Percentiles rank a stretch among this genome's conserved stretches.
Conservation (phyloP, 139 green algal genomes). For the Gonium pectorale region DNA sequence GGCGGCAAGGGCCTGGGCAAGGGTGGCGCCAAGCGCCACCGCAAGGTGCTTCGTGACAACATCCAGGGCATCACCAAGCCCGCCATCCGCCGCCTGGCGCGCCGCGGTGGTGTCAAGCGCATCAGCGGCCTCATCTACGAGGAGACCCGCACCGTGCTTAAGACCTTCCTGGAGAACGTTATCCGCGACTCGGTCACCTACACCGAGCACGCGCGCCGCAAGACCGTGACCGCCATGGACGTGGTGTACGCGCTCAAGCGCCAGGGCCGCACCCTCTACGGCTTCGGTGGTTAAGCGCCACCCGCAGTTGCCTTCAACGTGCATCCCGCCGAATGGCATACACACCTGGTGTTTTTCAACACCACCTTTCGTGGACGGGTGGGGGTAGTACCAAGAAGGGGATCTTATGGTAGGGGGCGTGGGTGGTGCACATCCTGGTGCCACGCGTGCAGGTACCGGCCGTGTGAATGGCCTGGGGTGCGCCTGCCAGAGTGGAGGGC, state of each 20-base stretch:
- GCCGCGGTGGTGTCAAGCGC: slow-evolving; percentile 89
- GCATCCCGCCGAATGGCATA: too few relatives aligned
- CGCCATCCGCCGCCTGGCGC: slow-evolving; percentile 87
- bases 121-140: slow-evolving; percentile 94
- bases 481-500: too few relatives aligned
- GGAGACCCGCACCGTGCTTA: slow-evolving; percentile 90
- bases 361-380: too few relatives aligned
- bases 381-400: too few relatives aligned
- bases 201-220: slow-evolving; percentile 96
- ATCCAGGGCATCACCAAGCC: slow-evolving; percentile 95
- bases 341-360: too few relatives aligned
- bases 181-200: slow-evolving; percentile 97
- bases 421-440: too few relatives aligned
- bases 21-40: slow-evolving; percentile 91
- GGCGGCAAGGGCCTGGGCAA: slow-evolving; percentile 95
- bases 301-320: too few relatives aligned
- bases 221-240: slow-evolving; percentile 97
- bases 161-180: slow-evolving; percentile 95
- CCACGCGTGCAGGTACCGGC: too few relatives aligned
- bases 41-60: slow-evolving; percentile 95
- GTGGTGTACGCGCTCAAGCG: slow-evolving; percentile 92
- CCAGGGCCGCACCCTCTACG: slow-evolving; percentile 49
- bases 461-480: too few relatives aligned
- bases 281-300: slow-evolving; percentile 51
- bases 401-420: too few relatives aligned